Percentiles rank a stretch among this genome's conserved stretches.
phyloP scores from a whole-genome alignment of 192 early-diverging fungal species.

The Mortierella antarctica region DNA sequence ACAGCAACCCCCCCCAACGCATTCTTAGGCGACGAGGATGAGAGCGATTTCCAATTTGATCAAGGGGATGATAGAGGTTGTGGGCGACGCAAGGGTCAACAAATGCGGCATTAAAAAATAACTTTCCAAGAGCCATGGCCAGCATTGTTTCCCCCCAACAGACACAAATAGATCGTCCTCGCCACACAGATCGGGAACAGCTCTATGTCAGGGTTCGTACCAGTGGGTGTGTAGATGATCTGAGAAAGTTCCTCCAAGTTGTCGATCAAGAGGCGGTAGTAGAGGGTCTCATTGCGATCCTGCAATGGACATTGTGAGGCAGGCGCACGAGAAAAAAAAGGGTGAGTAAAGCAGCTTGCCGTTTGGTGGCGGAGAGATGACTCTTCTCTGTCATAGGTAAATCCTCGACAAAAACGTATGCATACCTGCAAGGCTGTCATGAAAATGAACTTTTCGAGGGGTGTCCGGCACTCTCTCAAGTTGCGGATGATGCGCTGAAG shows the following conservation, averaged over 20 bases:
- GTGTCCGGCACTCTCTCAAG: slow-evolving; percentile 58
- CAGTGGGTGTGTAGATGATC: slow-evolving; percentile 66
- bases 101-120: slow-evolving; percentile 25
- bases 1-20: not conserved
- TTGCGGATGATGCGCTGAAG: slow-evolving; percentile 64
- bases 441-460: slow-evolving; percentile 64
- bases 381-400: slow-evolving; percentile 19
- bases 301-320: not conserved
- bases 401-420: not conserved
- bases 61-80: no score
- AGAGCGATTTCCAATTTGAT: not conserved
- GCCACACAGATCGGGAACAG: no score
- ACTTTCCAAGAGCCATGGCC: not conserved
- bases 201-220: slow-evolving; percentile 16
- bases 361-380: slow-evolving; percentile 10
- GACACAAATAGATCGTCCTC: slow-evolving; percentile 3
- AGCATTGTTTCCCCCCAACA: slow-evolving; percentile 12
- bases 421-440: slow-evolving; percentile 61
- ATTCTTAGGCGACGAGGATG: no score
- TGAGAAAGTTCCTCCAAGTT: slow-evolving; percentile 63
- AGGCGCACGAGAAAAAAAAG: not conserved
- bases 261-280: slow-evolving; percentile 62
- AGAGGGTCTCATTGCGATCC: slow-evolving; percentile 66
- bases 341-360: not conserved
- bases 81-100: not conserved